Evolutionary conservation across 2,329 filamentous ascomycete species (phyloP), one percentile per base, ranked within the genome.

Genomic region (Didymella pomorum): DNA sequence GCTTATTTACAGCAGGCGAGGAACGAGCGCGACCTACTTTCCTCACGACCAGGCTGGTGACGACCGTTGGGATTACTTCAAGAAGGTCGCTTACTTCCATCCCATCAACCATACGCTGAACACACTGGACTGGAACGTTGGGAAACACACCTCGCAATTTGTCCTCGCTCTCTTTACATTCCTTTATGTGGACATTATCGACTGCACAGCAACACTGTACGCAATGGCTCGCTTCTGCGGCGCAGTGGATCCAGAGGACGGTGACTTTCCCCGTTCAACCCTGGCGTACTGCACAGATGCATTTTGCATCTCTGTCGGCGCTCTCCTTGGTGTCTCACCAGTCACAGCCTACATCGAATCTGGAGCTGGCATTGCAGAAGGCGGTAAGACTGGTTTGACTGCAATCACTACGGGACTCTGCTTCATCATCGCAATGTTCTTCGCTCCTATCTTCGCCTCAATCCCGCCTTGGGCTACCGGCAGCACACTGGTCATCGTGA

Each of bases 391-490:
- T 0, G 92, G 92, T 2, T 78, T 96, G 26, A 94, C 92, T 0
- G 88, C 91, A 42, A 90, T 94, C 76, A 83, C 86, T 5, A 89
- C 91, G 0, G 92, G 92, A 3, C 52, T 94, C 46, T 94, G 91
- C 79, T 96, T 96, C 80, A 89, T 96, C 80, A 85, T 96, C 69
- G 88, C 90, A 43, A 86, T 96, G 66, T 96, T 96, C 82, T 96
- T 96, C 72, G 91, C 92, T 0, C 92, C 92, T 0, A 94, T 96
- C 52, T 96, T 96, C 71, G 92, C 92, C 6, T 94, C 90, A 0
- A 95, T 96, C 52, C 92, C 92, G 3, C 88, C 92, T 0, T 96
- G 91, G 91, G 92, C 92, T 3, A 96, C 92, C 0, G 92, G 92
- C 48, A 93, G 89, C 74, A 92, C 92, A 14, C 83, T 96, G 29